These are phyloP conservation scores for Yueomyces sp. DNA, from an alignment of 1,139 yeast genomes.

Conservation along the genomic window DNA sequence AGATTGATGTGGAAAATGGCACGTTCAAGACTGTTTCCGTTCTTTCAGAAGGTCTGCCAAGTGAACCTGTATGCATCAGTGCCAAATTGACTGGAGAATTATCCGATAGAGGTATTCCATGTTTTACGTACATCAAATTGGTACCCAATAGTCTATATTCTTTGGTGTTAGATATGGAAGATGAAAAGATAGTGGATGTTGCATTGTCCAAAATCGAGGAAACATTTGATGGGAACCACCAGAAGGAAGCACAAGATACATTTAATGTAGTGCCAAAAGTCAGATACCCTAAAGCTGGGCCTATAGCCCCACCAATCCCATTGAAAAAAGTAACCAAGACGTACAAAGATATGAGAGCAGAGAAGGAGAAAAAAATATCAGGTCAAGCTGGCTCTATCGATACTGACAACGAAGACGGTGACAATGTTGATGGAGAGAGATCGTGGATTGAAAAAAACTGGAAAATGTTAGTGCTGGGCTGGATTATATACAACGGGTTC, in stretches of 20 bases:
- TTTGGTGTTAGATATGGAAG: conserved; percentile 7
- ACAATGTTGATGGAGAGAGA: conserved; percentile 10
- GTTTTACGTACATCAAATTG: conserved; percentile 15
- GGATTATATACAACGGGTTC: conserved; percentile 13
- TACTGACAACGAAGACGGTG: conserved; percentile 8
- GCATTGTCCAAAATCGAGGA: conserved; percentile 10
- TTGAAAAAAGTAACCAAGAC: conserved; percentile 21
- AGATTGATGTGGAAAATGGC: neutral
- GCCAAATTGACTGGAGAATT: neutral
- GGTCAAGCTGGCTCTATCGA: conserved; percentile 6
- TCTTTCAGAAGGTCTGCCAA: neutral
- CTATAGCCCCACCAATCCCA: conserved; percentile 12
- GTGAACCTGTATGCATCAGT: neutral
- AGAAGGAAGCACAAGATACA: conserved; percentile 2
- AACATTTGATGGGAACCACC: conserved; percentile 5
- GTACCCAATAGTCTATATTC: conserved; percentile 13
- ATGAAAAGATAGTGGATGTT: conserved; percentile 8
- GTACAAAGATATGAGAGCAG: conserved; percentile 19
- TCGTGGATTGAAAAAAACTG: conserved; percentile 21
- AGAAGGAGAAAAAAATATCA: conserved; percentile 6
- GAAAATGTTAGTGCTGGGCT: conserved; percentile 18
- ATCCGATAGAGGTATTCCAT: conserved; percentile 3
- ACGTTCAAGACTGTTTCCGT: neutral
- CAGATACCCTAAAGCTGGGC: conserved; percentile 11
- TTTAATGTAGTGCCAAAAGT: conserved; percentile 5